These are phyloP conservation scores for Drechslerella dactyloides DNA, from an alignment of 2,329 filamentous ascomycete genomes.

Conservation along the genomic window DNA sequence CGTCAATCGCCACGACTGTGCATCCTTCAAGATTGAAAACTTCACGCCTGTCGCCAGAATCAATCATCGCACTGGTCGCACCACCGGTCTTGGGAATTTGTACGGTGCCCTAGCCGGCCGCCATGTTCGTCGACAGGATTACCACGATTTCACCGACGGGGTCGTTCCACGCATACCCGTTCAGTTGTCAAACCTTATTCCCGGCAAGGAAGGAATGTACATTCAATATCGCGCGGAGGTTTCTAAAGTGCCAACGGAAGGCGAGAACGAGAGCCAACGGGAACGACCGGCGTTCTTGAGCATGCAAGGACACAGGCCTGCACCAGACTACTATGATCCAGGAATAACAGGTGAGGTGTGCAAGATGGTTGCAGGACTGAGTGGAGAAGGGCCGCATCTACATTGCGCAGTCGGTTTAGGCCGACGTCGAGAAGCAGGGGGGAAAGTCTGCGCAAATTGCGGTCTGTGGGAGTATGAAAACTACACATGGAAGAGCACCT, in stretches of 20 bases:
- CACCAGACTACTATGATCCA: conserved; percentile 31
- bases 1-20: conserved; percentile 8
- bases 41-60: conserved; percentile 23
- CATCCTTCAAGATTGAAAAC: background rate
- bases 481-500: conserved; percentile 15
- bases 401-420: conserved; percentile 10
- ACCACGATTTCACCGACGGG: conserved; percentile 16
- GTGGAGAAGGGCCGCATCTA: conserved; percentile 20
- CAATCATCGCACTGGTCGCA: conserved; percentile 26
- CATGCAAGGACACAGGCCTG: background rate
- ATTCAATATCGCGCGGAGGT: background rate
- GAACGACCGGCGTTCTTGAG: conserved; percentile 9
- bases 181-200: conserved; percentile 9
- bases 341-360: conserved; percentile 9
- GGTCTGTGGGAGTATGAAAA: conserved; percentile 44
- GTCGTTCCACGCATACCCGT: conserved; percentile 31
- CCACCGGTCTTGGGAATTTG: conserved; percentile 15
- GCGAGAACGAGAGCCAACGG: background rate
- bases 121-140: conserved; percentile 30
- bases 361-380: conserved; percentile 4
- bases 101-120: conserved; percentile 19
- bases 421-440: conserved; percentile 16
- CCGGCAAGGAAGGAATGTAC: conserved; percentile 9
- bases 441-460: conserved; percentile 34
- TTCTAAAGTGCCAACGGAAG: background rate